phyloP scores from a whole-genome alignment of 2,329 filamentous ascomycete species.

The Pleoardoris graminearum region DNA sequence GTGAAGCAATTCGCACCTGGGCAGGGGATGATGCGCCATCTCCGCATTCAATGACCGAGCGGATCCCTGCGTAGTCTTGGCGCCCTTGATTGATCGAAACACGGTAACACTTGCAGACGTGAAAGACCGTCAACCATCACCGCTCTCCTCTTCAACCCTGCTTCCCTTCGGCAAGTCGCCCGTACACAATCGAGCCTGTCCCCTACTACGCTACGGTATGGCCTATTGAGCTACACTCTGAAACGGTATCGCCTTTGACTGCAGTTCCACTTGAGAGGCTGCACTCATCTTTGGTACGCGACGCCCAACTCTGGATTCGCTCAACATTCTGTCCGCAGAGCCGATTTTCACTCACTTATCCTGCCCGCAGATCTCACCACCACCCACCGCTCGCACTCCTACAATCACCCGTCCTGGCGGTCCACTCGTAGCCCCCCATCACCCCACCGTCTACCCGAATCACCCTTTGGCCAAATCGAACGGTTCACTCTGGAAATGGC shows the following conservation, averaged over 20 bases:
- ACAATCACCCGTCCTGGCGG: constrained; percentile 25
- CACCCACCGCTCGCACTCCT: neutral
- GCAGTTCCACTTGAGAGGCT: neutral
- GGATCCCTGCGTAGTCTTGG: too few relatives aligned
- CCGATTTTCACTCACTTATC: neutral
- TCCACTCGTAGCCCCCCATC: constrained; percentile 27
- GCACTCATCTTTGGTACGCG: constrained; percentile 8
- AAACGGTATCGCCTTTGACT: neutral
- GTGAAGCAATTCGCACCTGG: too few relatives aligned
- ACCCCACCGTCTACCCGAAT: constrained; percentile 40
- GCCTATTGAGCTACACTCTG: constrained; percentile 5
- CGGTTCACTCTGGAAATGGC: constrained; percentile 45
- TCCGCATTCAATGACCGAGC: too few relatives aligned
- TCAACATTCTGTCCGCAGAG: neutral
- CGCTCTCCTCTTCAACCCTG: neutral
- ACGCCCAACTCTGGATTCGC: neutral
- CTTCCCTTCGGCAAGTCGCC: constrained; percentile 1
- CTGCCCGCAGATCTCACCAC: neutral
- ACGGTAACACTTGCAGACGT: too few relatives aligned
- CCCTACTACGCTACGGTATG: constrained; percentile 3
- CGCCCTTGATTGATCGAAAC: too few relatives aligned
- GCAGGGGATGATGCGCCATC: too few relatives aligned
- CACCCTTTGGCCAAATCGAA: constrained; percentile 44
- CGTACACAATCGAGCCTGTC: constrained; percentile 3
- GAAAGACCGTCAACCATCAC: too few relatives aligned